Evolutionary conservation across 495 filamentous ascomycete genomes (phyloP), one percentile per base, ranked within the genome.

Genomic region (Aspergillus nanangensis): DNA sequence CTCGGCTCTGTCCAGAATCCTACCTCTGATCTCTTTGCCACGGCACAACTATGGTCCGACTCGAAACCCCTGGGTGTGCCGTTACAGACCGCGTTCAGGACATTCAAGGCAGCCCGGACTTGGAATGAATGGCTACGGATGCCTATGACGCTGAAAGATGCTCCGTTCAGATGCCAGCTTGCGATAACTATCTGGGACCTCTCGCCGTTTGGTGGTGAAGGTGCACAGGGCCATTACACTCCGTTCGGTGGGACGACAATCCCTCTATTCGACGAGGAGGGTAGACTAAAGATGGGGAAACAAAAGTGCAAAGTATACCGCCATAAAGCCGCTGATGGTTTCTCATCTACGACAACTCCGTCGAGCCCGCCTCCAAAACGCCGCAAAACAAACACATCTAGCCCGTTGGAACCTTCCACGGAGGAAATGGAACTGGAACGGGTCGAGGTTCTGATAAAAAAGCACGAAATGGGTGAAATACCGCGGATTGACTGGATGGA

Each of bases 61-160:
- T 95, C 89, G 14, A 97, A 99, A 58, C 90, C 93, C 11, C 65
- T 97, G 48, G 92, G 91, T 1, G 87, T 96, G 1, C 87, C 90
- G 0, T 73, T 95, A 9, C 91, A 96, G 62, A 99, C 94, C 8
- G 75, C 88, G 11, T 97, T 96, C 70, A 95, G 87, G 61, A 63
- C 86, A 2, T 96, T 97, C 55, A 90, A 89, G 56, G 76, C 72
- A 19, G 76, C 80, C 41, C 80, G 94, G 55, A 77, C 70, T 57
- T 99, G 93, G 93, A 91, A 92, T 60, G 93, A 99, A 69, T 99
- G 94, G 94, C 78, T 99, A 21, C 80, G 81, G 9, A 66, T 99
- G 37, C 92, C 94, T 10, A 80, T 95, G 56, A 77, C 76, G 2
- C 90, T 96, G 52, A 82, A 87, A 36, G 82, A 83, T 38, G 76